phyloP scores from a whole-genome alignment of 2,329 filamentous ascomycete genomes.

The Daldinia sp. region DNA sequence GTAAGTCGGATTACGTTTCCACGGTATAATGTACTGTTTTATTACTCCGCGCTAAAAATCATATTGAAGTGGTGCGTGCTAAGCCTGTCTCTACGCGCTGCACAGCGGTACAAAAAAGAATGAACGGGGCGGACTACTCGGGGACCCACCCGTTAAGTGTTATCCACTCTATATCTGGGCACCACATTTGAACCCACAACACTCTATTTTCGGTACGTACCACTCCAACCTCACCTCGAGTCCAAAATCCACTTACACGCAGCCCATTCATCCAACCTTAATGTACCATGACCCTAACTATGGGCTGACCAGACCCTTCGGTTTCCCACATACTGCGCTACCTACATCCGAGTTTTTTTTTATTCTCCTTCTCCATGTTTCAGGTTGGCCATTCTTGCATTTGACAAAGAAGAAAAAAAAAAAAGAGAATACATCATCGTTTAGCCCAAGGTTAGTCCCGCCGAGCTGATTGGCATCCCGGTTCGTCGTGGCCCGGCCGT shows the following conservation, averaged over 20 bases:
- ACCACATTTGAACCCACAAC: not conserved
- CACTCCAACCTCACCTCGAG: constrained; percentile 23
- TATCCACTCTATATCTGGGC: constrained; percentile 1
- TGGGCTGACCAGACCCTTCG: constrained; percentile 40
- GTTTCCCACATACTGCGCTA: constrained; percentile 39
- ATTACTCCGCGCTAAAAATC: constrained; percentile 19
- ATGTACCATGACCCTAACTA: constrained; percentile 25
- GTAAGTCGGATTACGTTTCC: constrained; percentile 2
- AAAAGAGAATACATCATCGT: constrained; percentile 42
- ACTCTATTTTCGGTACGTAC: constrained; percentile 45
- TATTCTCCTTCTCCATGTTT: constrained; percentile 51
- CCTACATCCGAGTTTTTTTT: constrained; percentile 38
- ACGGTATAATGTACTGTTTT: constrained; percentile 11
- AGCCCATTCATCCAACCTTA: constrained; percentile 11
- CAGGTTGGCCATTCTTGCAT: constrained; percentile 49
- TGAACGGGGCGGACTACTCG: constrained; percentile 5
- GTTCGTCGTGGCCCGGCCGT: constrained; percentile 45
- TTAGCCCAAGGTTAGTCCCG: constrained; percentile 38
- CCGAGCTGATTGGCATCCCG: constrained; percentile 49
- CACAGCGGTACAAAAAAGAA: not conserved
- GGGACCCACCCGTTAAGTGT: not conserved
- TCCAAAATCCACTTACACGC: constrained; percentile 31
- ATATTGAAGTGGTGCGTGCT: constrained; percentile 1
- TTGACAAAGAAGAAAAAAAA: not conserved
- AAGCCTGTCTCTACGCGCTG: constrained; percentile 11